Evolutionary conservation across 306 rosid genomes (phyloP).

Genomic region (barrel medic (Medicago truncatula)): MtrunA17r5.0-ANR NC_053045.1:34508501-34509000

Average conservation of each 20-base stretch:
- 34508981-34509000: too few species aligned
- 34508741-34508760: not conserved
- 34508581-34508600: constrained; percentile 39
- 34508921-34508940: too few species aligned
- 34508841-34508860: not conserved
- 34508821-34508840: not conserved
- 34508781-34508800: not conserved
- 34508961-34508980: too few species aligned
- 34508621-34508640: constrained; percentile 5
- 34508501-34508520: constrained; percentile 19
- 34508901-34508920: too few species aligned
- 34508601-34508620: not conserved
- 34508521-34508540: constrained; percentile 19
- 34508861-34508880: too few species aligned
- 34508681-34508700: not conserved
- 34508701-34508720: not conserved
- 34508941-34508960: too few species aligned
- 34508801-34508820: not conserved
- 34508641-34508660: not conserved
- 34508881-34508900: too few species aligned
- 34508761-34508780: not conserved
- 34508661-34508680: constrained; percentile 3
- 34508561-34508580: not conserved
- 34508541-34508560: not conserved
- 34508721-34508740: not conserved